Base-by-base conservation (phyloP, 2,329 filamentous ascomycete species). In the Cladophialophora carrionii region DNA sequence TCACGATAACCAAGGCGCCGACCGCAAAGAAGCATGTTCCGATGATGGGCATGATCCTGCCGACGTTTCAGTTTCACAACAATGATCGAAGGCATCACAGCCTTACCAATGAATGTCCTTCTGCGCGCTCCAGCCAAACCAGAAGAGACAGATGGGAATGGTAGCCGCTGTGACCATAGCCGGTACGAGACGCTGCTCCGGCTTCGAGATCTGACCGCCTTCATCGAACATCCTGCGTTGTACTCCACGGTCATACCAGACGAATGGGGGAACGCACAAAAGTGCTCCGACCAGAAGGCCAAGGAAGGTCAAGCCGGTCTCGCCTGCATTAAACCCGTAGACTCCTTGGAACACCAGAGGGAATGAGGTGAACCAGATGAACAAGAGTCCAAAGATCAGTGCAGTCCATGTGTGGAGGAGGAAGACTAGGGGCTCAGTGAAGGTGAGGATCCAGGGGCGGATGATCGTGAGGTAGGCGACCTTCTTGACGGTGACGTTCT, bases 361-460 rank as follows among this genome's bases (percentile, higher is more conserved):
- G 69, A 81, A 80, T 7, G 73, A 74, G 64, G 81, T 79, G 70
- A 81, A 80, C 76, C 77, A 81, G 69, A 78, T 75, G 71, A 80
- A 81, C 5, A 79, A 72, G 3, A 80, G 71, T 3, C 75, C 77
- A 68, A 79, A 79, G 59, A 79, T 73, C 14, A 78, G 72, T 0
- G 77, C 78, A 57, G 78, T 77, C 71, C 81, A 81, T 10, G 81
- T 68, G 61, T 80, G 80, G 12, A 79, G 70, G 2, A 78, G 67
- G 66, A 80, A 76, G 4, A 74, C 54, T 57, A 72, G 32, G 63
- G 71, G 29, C 67, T 75, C 62, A 1, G 68, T 69, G 4, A 79
- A 74, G 62, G 78, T 79, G 41, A 81, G 75, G 1, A 75, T 76
- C 58, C 81, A 79, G 0, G 79, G 79, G 4, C 76, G 73, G 24